Evolutionary conservation across 116 monocot genomes (phyloP).

Genomic region (Dioscorea cayenensis): DNA sequence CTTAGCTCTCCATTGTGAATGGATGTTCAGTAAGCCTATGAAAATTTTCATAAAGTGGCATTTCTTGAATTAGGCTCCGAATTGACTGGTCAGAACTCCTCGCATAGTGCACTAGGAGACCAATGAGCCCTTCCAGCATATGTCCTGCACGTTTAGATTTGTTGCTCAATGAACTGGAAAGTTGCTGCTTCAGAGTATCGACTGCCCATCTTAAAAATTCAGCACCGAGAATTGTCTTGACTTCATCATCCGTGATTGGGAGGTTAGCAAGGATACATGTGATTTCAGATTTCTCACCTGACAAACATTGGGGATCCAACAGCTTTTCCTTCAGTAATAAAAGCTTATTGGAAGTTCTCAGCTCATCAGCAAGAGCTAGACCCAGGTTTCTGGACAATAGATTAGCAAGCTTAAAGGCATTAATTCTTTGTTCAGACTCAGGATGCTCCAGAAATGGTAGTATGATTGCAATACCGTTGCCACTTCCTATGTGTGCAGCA

Average conservation of each 20-base stretch:
- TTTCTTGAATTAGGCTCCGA: conserved; percentile 20
- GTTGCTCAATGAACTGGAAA: conserved; percentile 9
- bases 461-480: conserved; percentile 17
- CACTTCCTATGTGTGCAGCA: conserved; percentile 27
- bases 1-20: conserved; percentile 25
- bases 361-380: conserved; percentile 26
- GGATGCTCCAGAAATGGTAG: conserved; percentile 25
- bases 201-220: conserved; percentile 34
- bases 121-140: conserved; percentile 35
- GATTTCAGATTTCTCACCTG: conserved; percentile 26
- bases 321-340: conserved; percentile 24
- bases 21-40: conserved; percentile 17
- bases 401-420: conserved; percentile 26
- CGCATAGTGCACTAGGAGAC: conserved; percentile 35
- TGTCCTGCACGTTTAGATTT: conserved; percentile 10
- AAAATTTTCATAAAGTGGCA: conserved; percentile 36
- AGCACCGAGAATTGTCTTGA: conserved; percentile 25
- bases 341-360: conserved; percentile 23
- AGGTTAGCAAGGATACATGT: conserved; percentile 30
- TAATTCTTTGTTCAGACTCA: conserved; percentile 17
- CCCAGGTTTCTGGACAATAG: conserved; percentile 28
- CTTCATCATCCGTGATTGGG: conserved; percentile 23
- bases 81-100: conserved; percentile 26
- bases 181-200: conserved; percentile 19
- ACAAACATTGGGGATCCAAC: conserved; percentile 19